Conservation (phyloP, 164 flowering plant genomes). For the Tinospora cordifolia region DNA sequence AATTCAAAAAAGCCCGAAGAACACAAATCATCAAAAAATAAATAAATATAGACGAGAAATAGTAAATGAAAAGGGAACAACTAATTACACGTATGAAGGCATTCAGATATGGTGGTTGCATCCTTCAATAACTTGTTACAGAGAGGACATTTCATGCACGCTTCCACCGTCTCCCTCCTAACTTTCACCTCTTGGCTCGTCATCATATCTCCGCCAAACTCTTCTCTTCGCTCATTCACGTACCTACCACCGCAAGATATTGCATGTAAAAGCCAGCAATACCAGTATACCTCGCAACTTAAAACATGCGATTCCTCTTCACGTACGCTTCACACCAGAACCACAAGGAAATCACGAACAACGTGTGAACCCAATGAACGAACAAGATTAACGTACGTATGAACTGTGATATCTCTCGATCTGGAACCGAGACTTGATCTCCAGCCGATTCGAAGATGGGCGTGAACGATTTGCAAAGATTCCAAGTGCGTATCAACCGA, state of each 20-base stretch:
- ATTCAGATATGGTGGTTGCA: slow-evolving; percentile 86
- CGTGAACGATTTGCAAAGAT: slow-evolving; percentile 19
- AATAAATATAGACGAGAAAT: too few relatives aligned
- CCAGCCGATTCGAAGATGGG: slow-evolving; percentile 18
- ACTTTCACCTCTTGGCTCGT: slow-evolving; percentile 57
- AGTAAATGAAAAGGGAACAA: not conserved
- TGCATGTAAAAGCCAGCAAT: slow-evolving; percentile 25
- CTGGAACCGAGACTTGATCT: slow-evolving; percentile 16
- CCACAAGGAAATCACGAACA: too few relatives aligned
- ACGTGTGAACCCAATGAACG: not conserved
- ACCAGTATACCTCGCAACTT: too few relatives aligned
- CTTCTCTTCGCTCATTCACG: not conserved
- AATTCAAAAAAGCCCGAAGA: too few relatives aligned
- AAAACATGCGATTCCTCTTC: too few relatives aligned
- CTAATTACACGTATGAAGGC: slow-evolving; percentile 85
- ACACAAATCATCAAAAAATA: not conserved
- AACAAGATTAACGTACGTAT: slow-evolving; percentile 17
- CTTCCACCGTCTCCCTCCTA: slow-evolving; percentile 44
- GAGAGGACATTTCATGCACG: slow-evolving; percentile 91
- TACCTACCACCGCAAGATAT: slow-evolving; percentile 20
- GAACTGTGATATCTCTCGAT: slow-evolving; percentile 1
- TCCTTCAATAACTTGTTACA: slow-evolving; percentile 66
- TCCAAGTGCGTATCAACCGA: slow-evolving; percentile 27
- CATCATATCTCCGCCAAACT: slow-evolving; percentile 25
- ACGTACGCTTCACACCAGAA: too few relatives aligned